Base-by-base conservation (phyloP, 2,329 filamentous ascomycete species). In the Ascochyta fabae region DNA sequence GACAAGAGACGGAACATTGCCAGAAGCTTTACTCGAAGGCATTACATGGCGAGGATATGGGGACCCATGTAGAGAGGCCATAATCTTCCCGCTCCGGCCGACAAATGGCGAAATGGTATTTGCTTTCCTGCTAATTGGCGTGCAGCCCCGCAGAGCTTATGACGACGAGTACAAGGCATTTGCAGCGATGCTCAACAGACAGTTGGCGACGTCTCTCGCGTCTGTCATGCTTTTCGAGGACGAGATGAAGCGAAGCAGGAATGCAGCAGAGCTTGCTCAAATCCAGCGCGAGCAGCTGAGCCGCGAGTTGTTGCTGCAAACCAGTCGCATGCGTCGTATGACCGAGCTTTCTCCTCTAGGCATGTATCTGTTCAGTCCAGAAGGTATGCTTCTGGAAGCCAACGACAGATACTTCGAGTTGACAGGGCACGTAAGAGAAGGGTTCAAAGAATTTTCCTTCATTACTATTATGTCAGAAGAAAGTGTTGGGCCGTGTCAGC, bases 321-420 rank as follows among this genome's bases (percentile, higher is more conserved):
- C 68, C 4, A 70, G 59, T 46, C 68, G 70, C 3, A 73, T 72
- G 69, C 63, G 69, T 16, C 65, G 70, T 40, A 73, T 73, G 68
- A 73, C 69, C 5, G 72, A 72, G 29, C 56, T 71, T 15, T 72
- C 71, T 1, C 71, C 71, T 24, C 52, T 71, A 6, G 71, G 70
- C 35, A 73, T 73, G 71, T 71, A 67, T 24, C 56, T 73, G 2
- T 71, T 67, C 50, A 73, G 68, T 22, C 72, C 75, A 0, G 76
- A 79, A 34, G 78, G 77, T 4, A 67, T 78, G 3, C 60, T 82
- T 5, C 49, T 71, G 9, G 70, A 73, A 52, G 79, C 73, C 2
- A 83, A 83, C 33, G 78, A 80, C 3, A 75, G 76, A 4, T 82
- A 78, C 57, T 82, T 77, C 49, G 77, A 80, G 31, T 78, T 83